Conservation (phyloP, 179 eudicot species). For the Beta macrorhiza region DNA sequence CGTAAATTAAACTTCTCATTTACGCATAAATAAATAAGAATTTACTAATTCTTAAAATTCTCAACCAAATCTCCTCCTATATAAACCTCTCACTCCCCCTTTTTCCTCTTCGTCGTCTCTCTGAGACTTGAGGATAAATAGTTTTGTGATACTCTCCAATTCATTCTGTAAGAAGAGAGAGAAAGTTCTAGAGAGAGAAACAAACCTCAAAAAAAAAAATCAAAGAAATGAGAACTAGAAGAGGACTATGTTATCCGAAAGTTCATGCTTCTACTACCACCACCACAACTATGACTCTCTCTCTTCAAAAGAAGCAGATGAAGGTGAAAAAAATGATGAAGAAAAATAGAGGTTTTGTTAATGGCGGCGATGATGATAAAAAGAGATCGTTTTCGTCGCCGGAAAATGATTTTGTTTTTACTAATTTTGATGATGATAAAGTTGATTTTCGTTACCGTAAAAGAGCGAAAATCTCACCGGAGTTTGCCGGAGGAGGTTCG, state of each 20-base stretch:
- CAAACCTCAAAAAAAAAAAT: neutral
- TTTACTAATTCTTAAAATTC: neutral
- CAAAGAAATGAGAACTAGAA: slow-evolving; percentile 57
- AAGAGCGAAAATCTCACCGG: slow-evolving; percentile 33
- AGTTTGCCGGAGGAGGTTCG: slow-evolving; percentile 7
- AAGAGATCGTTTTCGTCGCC: slow-evolving; percentile 5
- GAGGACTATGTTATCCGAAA: slow-evolving; percentile 42
- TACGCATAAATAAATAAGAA: too few species aligned
- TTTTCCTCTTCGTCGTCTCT: slow-evolving; percentile 15
- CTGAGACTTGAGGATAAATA: neutral
- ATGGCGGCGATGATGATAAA: neutral
- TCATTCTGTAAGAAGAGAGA: neutral
- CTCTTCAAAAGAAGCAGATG: neutral
- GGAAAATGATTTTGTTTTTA: neutral
- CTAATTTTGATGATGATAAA: neutral
- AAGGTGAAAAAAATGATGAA: neutral
- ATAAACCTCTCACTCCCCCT: slow-evolving; percentile 14
- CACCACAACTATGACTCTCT: slow-evolving; percentile 1
- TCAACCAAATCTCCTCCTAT: neutral
- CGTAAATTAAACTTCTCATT: neutral
- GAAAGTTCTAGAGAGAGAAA: neutral
- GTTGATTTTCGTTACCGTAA: slow-evolving; percentile 27
- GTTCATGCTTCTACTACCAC: slow-evolving; percentile 13
- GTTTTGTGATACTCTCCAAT: neutral
- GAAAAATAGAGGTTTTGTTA: neutral